Percentiles rank a stretch among this genome's conserved stretches.
Conservation (phyloP, 2,329 filamentous ascomycete species). For the Pestalotiopsis sp. region DNA sequence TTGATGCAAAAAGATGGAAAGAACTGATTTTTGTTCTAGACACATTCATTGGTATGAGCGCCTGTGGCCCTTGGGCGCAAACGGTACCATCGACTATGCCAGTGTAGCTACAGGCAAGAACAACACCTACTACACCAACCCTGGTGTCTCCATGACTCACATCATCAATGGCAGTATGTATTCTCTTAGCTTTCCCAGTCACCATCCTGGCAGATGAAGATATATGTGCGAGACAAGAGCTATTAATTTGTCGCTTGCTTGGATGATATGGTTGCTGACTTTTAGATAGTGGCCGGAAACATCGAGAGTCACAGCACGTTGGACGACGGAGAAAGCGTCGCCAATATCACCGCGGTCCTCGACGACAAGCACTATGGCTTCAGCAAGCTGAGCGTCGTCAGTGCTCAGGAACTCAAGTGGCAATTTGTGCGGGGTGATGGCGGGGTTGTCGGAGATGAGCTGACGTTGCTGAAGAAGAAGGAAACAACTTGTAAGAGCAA, state of each 20-base stretch:
- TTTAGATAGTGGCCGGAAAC: neutral
- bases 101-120: constrained; percentile 8
- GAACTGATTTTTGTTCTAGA: neutral
- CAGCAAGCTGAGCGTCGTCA: constrained; percentile 7
- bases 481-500: neutral
- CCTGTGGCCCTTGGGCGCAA: constrained; percentile 1
- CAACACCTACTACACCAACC: constrained; percentile 6
- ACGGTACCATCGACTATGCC: constrained; percentile 1
- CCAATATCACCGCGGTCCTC: neutral
- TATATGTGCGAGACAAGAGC: too few relatives aligned
- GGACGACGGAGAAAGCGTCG: neutral
- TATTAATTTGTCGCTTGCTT: too few relatives aligned
- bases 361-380: constrained; percentile 9
- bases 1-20: neutral
- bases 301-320: constrained; percentile 4
- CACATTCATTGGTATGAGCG: constrained; percentile 7
- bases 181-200: neutral
- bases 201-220: too few relatives aligned
- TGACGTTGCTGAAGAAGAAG: constrained; percentile 5
- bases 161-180: constrained; percentile 1
- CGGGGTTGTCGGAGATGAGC: neutral
- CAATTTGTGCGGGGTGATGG: constrained; percentile 3
- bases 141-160: neutral
- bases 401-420: constrained; percentile 4
- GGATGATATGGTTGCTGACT: neutral